These are phyloP conservation scores for Penicillium sp. DNA, from an alignment of 2,329 filamentous ascomycete genomes.

Conservation along the genomic window DNA sequence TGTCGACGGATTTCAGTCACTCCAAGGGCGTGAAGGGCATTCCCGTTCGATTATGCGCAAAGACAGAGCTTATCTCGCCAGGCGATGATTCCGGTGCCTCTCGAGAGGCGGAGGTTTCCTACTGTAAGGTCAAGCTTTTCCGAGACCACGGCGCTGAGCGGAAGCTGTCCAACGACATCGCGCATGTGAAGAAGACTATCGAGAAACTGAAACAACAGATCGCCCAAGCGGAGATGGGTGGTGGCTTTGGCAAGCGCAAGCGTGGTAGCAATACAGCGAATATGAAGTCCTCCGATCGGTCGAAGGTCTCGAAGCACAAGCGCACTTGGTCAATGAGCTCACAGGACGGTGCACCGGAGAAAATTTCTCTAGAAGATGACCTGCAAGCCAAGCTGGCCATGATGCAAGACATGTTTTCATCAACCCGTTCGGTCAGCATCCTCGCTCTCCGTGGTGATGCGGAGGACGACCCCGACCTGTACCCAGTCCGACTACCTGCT, in stretches of 20 bases:
- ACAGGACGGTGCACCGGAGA: conserved; percentile 45
- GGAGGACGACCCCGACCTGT: conserved; percentile 47
- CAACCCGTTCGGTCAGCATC: conserved; percentile 43
- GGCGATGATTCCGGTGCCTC: conserved; percentile 43
- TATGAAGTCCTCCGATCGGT: conserved; percentile 53
- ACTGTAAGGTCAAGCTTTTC: conserved; percentile 96
- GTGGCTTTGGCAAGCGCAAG: conserved; percentile 61
- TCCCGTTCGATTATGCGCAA: conserved; percentile 85
- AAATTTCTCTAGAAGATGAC: conserved; percentile 43
- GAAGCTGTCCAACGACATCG: conserved; percentile 90
- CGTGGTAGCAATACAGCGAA: conserved; percentile 53
- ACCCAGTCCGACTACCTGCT: conserved; percentile 40
- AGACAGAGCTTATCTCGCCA: conserved; percentile 68
- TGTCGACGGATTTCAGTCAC: conserved; percentile 97
- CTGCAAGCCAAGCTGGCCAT: conserved; percentile 44
- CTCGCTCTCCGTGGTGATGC: conserved; percentile 45
- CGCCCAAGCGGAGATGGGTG: conserved; percentile 64
- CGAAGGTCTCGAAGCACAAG: conserved; percentile 83
- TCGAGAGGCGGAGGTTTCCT: conserved; percentile 70
- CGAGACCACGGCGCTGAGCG: conserved; percentile 92
- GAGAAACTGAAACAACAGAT: conserved; percentile 96
- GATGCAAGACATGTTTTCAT: conserved; percentile 50
- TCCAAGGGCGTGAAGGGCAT: conserved; percentile 99
- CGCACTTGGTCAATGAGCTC: conserved; percentile 95
- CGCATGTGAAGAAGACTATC: conserved; percentile 93